Base-by-base conservation (phyloP, 495 filamentous ascomycete genomes). In the Penicillium fimorum region DNA sequence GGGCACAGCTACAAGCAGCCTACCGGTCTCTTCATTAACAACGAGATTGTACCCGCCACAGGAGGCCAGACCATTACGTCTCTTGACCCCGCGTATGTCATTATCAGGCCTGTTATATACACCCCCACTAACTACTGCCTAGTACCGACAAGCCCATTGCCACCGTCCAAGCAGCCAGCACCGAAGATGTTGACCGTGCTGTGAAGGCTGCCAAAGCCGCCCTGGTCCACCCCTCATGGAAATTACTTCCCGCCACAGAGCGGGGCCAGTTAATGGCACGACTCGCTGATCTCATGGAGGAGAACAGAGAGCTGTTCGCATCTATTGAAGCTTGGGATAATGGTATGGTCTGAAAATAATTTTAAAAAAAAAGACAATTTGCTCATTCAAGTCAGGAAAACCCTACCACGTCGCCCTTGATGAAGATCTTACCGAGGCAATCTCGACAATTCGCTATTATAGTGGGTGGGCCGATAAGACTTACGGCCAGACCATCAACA, bases 241-340 rank as follows among this genome's bases (percentile, higher is more conserved):
- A 86, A 53, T 81, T 85, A 27, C 82, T 97, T 20, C 76, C 84
- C 12, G 79, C 82, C 12, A 86, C 87, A 0, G 87, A 89, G 44
- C 85, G 93, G 17, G 92, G 91, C 11, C 81, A 80, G 35, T 65
- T 96, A 53, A 83, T 97, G 83, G 75, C 69, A 50, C 87, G 84
- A 60, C 79, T 97, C 40, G 86, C 89, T 10, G 84, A 87, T 50
- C 76, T 97, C 3, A 73, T 92, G 15, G 71, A 87, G 47, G 55
- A 88, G 63, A 79, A 96, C 62, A 77, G 78, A 47, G 87, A 91
- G 61, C 76, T 79, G 0, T 77, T 97, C 4, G 91, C 91, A n/a
- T 88, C 91, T 1, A 92, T 97, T 43, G 93, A 97, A 72, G 88
- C 89, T 0, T 94, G 92, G 85, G 92, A 97, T 70, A 96, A 96